These are phyloP conservation scores for Cucurbita pepo DNA, from an alignment of 306 rosid species.

Conservation along the genomic window DNA sequence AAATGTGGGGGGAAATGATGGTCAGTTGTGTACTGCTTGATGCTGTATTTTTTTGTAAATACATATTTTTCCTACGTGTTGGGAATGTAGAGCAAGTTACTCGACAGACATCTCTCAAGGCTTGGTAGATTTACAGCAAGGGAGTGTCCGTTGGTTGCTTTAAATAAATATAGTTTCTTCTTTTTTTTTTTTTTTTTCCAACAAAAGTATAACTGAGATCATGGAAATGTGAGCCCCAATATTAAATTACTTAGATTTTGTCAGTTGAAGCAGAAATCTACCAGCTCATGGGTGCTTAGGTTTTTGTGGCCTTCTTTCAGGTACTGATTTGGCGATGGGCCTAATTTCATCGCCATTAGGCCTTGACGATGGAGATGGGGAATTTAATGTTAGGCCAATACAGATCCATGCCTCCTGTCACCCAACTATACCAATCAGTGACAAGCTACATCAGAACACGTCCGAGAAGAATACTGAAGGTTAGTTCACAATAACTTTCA, in stretches of 20 bases:
- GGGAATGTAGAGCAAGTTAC: slow-evolving; percentile 8
- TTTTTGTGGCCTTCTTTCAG: not conserved
- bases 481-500: not conserved
- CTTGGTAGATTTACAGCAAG: not conserved
- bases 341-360: not conserved
- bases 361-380: slow-evolving; percentile 1
- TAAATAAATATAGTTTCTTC: not conserved
- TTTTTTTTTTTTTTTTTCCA: not conserved
- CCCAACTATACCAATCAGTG: not conserved
- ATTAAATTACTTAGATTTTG: not conserved
- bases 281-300: not conserved
- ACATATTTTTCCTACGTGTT: slow-evolving; percentile 33
- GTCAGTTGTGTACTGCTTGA: slow-evolving; percentile 15
- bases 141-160: not conserved
- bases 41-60: slow-evolving; percentile 32
- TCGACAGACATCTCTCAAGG: not conserved
- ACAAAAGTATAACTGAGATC: not conserved
- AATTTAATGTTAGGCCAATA: not conserved
- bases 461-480: not conserved
- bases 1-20: slow-evolving; percentile 14
- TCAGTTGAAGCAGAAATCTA: not conserved
- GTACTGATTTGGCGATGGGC: not conserved
- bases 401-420: not conserved
- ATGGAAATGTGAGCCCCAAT: not conserved
- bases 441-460: not conserved